Evolutionary conservation across 2,329 filamentous ascomycete genomes (phyloP), one percentile per base, ranked within the genome.

Genomic region (Talaromyces sp.): DNA sequence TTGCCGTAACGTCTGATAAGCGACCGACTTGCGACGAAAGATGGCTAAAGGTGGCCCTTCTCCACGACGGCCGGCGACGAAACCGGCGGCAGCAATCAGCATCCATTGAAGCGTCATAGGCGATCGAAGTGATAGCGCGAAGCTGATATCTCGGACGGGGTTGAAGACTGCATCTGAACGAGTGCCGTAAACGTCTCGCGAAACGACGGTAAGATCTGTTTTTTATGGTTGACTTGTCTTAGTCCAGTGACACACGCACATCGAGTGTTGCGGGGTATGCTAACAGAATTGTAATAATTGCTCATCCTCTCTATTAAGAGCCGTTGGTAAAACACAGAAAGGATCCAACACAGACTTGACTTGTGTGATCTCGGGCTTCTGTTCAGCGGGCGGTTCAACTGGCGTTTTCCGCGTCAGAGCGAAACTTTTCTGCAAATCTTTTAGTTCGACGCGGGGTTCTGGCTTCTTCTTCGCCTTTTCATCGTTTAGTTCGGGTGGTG

Each of bases 21-120:
- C 57, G 16, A 51, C 16, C 10, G 27, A 27, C 30, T 59, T 59
- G 33, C 57, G 50, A 54, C 27, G 51, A 23, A 59, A 42, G 5
- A 59, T 54, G 27, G 18, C 14, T 16, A 9, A 9, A 6, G n/a
- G 50, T 12, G 34, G 18, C 31, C 14, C 33, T 28, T n/a, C 40
- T 31, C 40, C 51, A n/a, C 16, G 57, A 6, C 36, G 52, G 18
- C 12, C 27, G 14, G 52, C 57, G 47, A 31, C 52, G 28, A 31
- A 53, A n/a, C 50, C 50, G 12, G 50, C 50, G 5, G 57, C 57
- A 18, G 57, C 57, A 9, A 59, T 55, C 9, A 59, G 34, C 50
- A 59, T 59, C 57, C 57, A 59, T 44, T 59, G 57, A 4, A 59
- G 23, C 2, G 57, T 59, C 57, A 54, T 31, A n/a, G 50, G 34